These are phyloP conservation scores for Vigna mungo DNA, from an alignment of 306 rosid species.

Conservation along the genomic window DNA sequence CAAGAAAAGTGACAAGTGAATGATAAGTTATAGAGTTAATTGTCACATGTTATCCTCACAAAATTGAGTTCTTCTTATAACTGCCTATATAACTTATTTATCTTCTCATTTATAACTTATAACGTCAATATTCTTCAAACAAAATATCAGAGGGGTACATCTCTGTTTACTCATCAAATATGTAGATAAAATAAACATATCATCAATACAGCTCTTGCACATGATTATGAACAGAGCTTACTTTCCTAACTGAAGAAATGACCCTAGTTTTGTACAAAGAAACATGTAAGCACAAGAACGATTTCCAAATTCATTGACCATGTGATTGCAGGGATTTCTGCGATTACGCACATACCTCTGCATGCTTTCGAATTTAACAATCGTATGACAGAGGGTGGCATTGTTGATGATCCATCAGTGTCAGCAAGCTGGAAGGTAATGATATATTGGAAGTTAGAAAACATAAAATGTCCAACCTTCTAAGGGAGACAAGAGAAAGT, in stretches of 20 bases:
- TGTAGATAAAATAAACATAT: too few relatives aligned
- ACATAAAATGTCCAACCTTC: background rate
- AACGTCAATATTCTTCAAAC: too few relatives aligned
- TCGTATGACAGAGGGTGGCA: conserved; percentile 85
- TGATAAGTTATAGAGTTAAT: too few relatives aligned
- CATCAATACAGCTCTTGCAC: conserved; percentile 3
- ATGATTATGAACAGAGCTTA: conserved; percentile 6
- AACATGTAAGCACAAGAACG: conserved; percentile 25
- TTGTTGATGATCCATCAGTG: conserved; percentile 92
- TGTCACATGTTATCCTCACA: too few relatives aligned
- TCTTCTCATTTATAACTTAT: too few relatives aligned
- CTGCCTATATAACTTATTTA: too few relatives aligned
- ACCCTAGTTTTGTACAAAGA: background rate
- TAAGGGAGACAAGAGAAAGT: conserved; percentile 29
- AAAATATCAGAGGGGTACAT: too few relatives aligned
- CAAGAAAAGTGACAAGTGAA: too few relatives aligned
- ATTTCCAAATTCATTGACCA: conserved; percentile 16
- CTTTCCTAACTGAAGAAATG: background rate
- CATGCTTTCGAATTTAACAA: conserved; percentile 91
- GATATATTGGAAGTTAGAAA: conserved; percentile 28
- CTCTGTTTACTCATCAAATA: background rate
- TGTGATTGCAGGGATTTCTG: conserved; percentile 12
- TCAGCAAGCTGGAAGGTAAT: conserved; percentile 71
- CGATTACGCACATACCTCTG: conserved; percentile 66
- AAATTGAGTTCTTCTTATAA: too few relatives aligned